Evolutionary conservation across 352 stramenopile genomes (phyloP).

Genomic region (Globisporangium iwayamae): DNA sequence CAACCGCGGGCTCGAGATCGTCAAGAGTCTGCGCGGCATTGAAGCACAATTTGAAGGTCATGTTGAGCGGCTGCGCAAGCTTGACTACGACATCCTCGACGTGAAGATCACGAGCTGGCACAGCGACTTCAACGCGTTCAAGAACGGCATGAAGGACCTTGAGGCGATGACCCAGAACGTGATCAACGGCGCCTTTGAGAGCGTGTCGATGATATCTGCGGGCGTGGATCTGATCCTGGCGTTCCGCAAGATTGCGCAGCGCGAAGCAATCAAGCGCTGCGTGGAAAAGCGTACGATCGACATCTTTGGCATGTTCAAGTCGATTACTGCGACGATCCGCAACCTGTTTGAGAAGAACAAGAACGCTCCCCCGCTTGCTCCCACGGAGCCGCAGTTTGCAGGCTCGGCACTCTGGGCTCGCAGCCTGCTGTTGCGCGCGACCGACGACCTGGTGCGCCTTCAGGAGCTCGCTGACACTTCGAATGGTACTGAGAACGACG

Average conservation of each 20-base stretch:
- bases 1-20: conserved; percentile 89
- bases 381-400: conserved; percentile 91
- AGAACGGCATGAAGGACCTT: conserved; percentile 95
- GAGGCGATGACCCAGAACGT: conserved; percentile 96
- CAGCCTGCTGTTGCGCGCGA: conserved; percentile 76
- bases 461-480: conserved; percentile 68
- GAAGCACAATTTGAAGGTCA: conserved; percentile 91
- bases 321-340: conserved; percentile 65
- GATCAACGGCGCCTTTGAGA: conserved; percentile 94
- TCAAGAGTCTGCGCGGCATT: conserved; percentile 91
- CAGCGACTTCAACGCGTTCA: conserved; percentile 94
- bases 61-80: conserved; percentile 81
- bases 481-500: conserved; percentile 73
- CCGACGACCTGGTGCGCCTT: conserved; percentile 70
- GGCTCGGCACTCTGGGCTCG: conserved; percentile 91
- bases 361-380: conserved; percentile 68
- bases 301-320: conserved; percentile 90
- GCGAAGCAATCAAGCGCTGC: conserved; percentile 91
- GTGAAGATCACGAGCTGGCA: conserved; percentile 95
- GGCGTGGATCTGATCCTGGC: conserved; percentile 91
- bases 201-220: conserved; percentile 82
- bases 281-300: conserved; percentile 93
- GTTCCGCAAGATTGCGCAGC: conserved; percentile 91
- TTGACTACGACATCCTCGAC: conserved; percentile 94
- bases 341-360: conserved; percentile 94